Percentiles rank a stretch among this genome's conserved stretches.
These are phyloP conservation scores for Melanogaster broomeanus DNA, from an alignment of 768 basidiomycete genomes.

Conservation along the genomic window DNA sequence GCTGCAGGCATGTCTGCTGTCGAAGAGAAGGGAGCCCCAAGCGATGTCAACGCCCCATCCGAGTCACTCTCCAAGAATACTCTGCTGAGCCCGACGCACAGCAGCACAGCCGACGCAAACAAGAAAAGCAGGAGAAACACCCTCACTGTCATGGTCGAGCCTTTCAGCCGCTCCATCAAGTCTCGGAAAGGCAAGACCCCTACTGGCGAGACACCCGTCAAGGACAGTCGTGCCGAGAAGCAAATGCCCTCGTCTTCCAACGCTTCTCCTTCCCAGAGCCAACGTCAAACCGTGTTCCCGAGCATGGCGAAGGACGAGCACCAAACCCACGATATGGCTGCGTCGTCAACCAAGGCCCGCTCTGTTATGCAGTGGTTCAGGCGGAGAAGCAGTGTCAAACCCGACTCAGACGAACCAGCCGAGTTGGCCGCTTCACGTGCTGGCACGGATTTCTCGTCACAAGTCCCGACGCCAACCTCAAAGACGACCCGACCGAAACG, in stretches of 20 bases:
- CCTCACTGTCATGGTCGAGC: constrained; percentile 84
- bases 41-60: constrained; percentile 20
- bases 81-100: constrained; percentile 39
- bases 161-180: constrained; percentile 54
- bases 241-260: constrained; percentile 32
- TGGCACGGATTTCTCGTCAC: constrained; percentile 28
- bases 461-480: constrained; percentile 30
- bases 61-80: constrained; percentile 31
- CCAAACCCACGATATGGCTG: constrained; percentile 48
- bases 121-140: constrained; percentile 80
- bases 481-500: constrained; percentile 23
- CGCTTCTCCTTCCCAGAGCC: constrained; percentile 29
- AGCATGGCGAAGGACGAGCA: constrained; percentile 27
- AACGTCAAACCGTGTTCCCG: constrained; percentile 26
- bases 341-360: constrained; percentile 84
- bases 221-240: constrained; percentile 43
- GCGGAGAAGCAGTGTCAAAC: constrained; percentile 56
- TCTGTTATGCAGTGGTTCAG: constrained; percentile 99
- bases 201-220: constrained; percentile 39
- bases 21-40: constrained; percentile 18
- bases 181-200: constrained; percentile 37
- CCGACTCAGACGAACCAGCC: constrained; percentile 25
- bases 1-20: constrained; percentile 18
- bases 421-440: constrained; percentile 12
- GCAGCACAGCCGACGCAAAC: constrained; percentile 28